Conservation (phyloP, 495 filamentous ascomycete species). For the Beverwykella pulmonaria region DNA sequence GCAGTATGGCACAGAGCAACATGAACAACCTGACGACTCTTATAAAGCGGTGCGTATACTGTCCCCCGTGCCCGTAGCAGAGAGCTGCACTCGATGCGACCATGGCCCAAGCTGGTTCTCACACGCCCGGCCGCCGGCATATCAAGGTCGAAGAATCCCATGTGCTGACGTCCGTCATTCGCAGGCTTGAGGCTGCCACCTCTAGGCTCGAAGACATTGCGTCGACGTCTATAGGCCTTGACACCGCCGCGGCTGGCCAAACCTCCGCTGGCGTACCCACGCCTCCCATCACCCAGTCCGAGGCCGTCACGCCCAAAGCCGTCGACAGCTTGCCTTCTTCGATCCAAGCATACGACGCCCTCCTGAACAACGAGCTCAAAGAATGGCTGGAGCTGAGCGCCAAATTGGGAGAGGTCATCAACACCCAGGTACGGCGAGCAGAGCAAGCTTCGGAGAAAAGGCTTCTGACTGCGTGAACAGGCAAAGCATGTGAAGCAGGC, state of each 20-base stretch:
- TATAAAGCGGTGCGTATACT: slow-evolving; percentile 82
- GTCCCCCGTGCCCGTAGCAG: not conserved
- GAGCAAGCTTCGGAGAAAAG: not conserved
- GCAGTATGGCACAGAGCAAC: slow-evolving; percentile 60
- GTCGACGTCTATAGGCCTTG: slow-evolving; percentile 58
- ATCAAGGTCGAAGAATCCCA: slow-evolving; percentile 13
- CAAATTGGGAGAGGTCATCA: slow-evolving; percentile 73
- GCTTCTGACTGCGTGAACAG: slow-evolving; percentile 45
- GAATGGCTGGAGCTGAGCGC: slow-evolving; percentile 78
- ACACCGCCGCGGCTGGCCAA: slow-evolving; percentile 23
- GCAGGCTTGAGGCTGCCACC: slow-evolving; percentile 96
- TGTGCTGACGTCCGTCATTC: slow-evolving; percentile 51
- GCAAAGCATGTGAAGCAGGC: slow-evolving; percentile 63
- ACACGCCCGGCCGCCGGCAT: slow-evolving; percentile 2
- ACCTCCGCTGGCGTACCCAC: not conserved
- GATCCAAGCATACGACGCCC: slow-evolving; percentile 81
- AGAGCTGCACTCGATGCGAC: slow-evolving; percentile 9
- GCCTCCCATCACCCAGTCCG: not conserved
- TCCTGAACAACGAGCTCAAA: slow-evolving; percentile 74
- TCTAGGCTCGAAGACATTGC: slow-evolving; percentile 96
- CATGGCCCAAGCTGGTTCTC: slow-evolving; percentile 12
- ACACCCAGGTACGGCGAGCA: slow-evolving; percentile 66
- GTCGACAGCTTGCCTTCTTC: slow-evolving; percentile 69
- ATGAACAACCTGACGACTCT: slow-evolving; percentile 97
- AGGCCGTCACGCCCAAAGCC: slow-evolving; percentile 40